A percentile compares a stretch with the other conserved stretches of the same genome.
Evolutionary conservation across 441 rosid genomes (phyloP).

Genomic region (Euphorbia celastroides): DNA sequence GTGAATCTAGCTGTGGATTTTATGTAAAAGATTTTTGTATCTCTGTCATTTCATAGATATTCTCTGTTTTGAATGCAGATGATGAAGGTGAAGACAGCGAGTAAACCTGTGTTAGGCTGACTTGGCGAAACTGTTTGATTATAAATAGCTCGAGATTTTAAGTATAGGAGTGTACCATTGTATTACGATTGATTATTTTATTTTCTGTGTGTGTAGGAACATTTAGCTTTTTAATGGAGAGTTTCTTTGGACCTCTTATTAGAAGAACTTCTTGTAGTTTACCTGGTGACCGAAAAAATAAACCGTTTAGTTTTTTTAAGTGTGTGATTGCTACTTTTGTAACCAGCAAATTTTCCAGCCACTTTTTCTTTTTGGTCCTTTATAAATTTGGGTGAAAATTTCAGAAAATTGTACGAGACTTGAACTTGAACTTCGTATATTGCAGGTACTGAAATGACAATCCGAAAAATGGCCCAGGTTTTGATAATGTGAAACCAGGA

Average conservation of each 20-base stretch:
- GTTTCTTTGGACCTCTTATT: slow-evolving; percentile 9
- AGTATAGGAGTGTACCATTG: slow-evolving; percentile 17
- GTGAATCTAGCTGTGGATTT: neutral
- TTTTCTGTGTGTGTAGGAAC: slow-evolving; percentile 8
- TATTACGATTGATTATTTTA: neutral
- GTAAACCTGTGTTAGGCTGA: slow-evolving; percentile 23
- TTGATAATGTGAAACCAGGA: no score
- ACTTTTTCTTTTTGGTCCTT: no score
- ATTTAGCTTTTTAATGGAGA: slow-evolving; percentile 18
- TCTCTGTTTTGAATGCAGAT: slow-evolving; percentile 27
- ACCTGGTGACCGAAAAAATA: neutral
- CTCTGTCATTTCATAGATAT: neutral
- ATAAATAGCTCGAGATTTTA: slow-evolving; percentile 14
- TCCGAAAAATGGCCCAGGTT: no score
- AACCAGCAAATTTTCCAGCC: no score
- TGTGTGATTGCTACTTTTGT: no score
- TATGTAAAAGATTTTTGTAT: neutral
- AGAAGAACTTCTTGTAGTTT: slow-evolving; percentile 1
- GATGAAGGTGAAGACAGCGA: slow-evolving; percentile 41
- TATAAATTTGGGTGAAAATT: no score
- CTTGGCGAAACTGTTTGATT: slow-evolving; percentile 11
- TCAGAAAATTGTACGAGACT: no score
- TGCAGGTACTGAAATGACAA: no score
- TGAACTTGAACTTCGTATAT: no score
- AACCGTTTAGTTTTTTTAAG: no score